Base-by-base conservation (phyloP, 2,329 filamentous ascomycete genomes). In the Colletotrichum endophyticum region DNA sequence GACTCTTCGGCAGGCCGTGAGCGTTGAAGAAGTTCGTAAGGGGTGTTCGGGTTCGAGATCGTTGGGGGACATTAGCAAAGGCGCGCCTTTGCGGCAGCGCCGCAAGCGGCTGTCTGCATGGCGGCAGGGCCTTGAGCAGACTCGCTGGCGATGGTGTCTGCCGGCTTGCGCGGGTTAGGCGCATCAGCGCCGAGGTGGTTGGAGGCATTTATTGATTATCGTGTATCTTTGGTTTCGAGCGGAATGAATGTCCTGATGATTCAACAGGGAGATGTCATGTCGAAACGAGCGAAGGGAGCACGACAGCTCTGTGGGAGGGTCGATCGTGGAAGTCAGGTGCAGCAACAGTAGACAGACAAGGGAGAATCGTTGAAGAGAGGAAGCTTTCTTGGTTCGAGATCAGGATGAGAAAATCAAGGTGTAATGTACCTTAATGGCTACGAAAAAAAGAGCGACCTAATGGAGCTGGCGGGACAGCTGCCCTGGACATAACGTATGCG, bases 11-110 rank as follows among this genome's bases (percentile, higher is more conserved):
- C 69, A 70, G 53, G 25, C 53, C 36, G 13, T 71, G 72, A 3
- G 71, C 70, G 28, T 67, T 64, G 64, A 78, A 76, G 77, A 78
- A 78, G 66, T 77, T 67, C 53, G 77, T 56, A 15, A 79, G 56
- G 62, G 73, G 61, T 25, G 25, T 72, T 57, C 36, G 67, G 8
- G 62, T 75, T 68, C 66, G 66, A 53, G 75, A 72, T 75, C 71
- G 70, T 61, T 63, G 66, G 16, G 72, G 67, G 15, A 75, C 36
- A 36, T 66, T 77, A 30, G 34, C 9, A n/a, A 77, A 78, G 32
- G 76, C 63, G 15, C 77, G 75, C 25, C 56, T 72, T 62, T 77
- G 77, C 66, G 76, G 70, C 25, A 34, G 53, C 36, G 34, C n/a
- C 15, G 28, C 56, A 3, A 75, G 6, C 15, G 70, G 72, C 34